Percentiles rank a stretch among this genome's conserved stretches.
These are phyloP conservation scores for Wickerhamomyces bisporus DNA, from an alignment of 805 yeast species.

Conservation along the genomic window DNA sequence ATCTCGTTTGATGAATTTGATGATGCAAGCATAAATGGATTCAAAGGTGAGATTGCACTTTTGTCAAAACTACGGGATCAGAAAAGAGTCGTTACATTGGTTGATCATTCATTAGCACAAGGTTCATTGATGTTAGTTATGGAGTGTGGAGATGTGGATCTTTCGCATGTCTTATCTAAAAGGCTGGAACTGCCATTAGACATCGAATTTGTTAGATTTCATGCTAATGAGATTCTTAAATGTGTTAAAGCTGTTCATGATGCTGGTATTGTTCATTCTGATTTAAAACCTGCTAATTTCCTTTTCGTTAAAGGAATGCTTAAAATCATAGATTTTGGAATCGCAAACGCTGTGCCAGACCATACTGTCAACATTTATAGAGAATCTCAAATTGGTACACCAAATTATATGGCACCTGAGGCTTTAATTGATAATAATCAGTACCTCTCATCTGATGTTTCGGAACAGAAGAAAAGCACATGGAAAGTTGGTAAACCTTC, in stretches of 20 bases:
- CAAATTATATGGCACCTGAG: slow-evolving; percentile 98
- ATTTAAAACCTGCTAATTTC: slow-evolving; percentile 68
- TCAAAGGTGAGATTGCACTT: slow-evolving; percentile 86
- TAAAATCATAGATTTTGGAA: slow-evolving; percentile 92
- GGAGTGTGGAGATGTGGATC: slow-evolving; percentile 94
- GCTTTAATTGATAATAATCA: slow-evolving; percentile 62
- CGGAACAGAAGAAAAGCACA: slow-evolving; percentile 25
- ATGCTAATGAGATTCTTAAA: slow-evolving; percentile 68
- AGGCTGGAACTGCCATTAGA: slow-evolving; percentile 52
- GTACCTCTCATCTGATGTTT: slow-evolving; percentile 7
- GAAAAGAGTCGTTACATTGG: slow-evolving; percentile 70
- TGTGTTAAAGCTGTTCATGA: slow-evolving; percentile 88
- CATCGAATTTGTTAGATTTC: slow-evolving; percentile 71
- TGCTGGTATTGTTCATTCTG: slow-evolving; percentile 81
- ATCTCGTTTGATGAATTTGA: slow-evolving; percentile 81
- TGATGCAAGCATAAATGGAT: slow-evolving; percentile 64
- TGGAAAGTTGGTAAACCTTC: slow-evolving; percentile 91
- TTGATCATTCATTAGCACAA: slow-evolving; percentile 66
- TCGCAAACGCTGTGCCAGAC: slow-evolving; percentile 90
- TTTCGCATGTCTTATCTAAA: slow-evolving; percentile 71
- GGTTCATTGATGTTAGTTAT: slow-evolving; percentile 68
- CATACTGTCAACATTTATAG: slow-evolving; percentile 87
- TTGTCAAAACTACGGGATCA: slow-evolving; percentile 53
- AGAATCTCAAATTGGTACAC: slow-evolving; percentile 90
- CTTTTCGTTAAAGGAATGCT: slow-evolving; percentile 76